Conservation (phyloP, 805 yeast species). For the Wickerhamiella parazyma region DNA sequence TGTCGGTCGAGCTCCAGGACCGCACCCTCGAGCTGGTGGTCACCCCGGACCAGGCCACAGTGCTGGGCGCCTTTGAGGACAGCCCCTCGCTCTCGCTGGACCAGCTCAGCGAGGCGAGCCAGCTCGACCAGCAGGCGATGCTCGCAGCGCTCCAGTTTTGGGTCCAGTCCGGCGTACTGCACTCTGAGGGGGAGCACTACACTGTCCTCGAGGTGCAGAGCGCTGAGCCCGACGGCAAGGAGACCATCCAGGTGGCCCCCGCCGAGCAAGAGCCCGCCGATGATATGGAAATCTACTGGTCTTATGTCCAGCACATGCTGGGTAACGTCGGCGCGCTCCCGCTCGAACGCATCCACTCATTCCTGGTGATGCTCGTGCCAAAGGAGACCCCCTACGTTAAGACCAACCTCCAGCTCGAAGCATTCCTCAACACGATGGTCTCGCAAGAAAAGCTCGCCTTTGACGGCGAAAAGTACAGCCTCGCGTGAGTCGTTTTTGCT, state of each 20-base stretch:
- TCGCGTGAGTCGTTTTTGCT: constrained; percentile 16
- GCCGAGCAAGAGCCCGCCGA: constrained; percentile 14
- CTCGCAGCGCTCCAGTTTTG: constrained; percentile 40
- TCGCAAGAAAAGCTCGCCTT: constrained; percentile 31
- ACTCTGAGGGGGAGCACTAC: constrained; percentile 30
- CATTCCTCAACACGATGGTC: constrained; percentile 31
- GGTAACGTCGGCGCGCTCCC: constrained; percentile 42
- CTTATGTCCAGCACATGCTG: constrained; percentile 43
- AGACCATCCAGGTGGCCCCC: background rate
- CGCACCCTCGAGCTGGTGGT: constrained; percentile 34
- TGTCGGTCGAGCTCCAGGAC: constrained; percentile 47
- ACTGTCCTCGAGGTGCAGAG: constrained; percentile 30
- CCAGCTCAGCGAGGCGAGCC: constrained; percentile 27
- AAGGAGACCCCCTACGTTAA: constrained; percentile 32
- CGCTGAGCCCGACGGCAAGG: constrained; percentile 11
- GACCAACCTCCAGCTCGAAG: constrained; percentile 31
- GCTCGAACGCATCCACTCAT: constrained; percentile 37
- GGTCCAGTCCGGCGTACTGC: constrained; percentile 45
- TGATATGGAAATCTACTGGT: constrained; percentile 31
- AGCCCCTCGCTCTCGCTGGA: constrained; percentile 23
- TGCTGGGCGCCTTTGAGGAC: constrained; percentile 37
- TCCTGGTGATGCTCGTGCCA: constrained; percentile 43
- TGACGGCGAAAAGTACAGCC: constrained; percentile 27
- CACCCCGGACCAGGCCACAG: constrained; percentile 55
- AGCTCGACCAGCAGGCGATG: constrained; percentile 33